These are phyloP conservation scores for Pseudogymnoascus sp. DNA, from an alignment of 2,329 filamentous ascomycete genomes.

Conservation along the genomic window DNA sequence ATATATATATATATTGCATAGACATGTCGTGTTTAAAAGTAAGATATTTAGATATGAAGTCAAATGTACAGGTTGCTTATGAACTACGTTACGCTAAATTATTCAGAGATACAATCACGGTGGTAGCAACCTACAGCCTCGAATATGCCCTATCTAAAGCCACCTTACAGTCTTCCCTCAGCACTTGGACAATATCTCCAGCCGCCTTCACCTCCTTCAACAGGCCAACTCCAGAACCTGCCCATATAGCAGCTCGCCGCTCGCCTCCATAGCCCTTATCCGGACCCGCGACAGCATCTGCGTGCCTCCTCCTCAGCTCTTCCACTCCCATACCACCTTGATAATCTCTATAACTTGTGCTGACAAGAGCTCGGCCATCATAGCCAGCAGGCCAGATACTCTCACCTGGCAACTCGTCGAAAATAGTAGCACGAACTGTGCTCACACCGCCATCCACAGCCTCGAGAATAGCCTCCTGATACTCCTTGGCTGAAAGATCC, in stretches of 20 bases:
- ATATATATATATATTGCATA: no score
- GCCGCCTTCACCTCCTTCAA: constrained; percentile 42
- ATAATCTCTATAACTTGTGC: constrained; percentile 39
- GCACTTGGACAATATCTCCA: constrained; percentile 42
- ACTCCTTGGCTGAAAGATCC: constrained; percentile 35
- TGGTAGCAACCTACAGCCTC: background rate
- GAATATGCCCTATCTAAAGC: background rate
- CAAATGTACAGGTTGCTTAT: background rate
- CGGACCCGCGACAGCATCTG: constrained; percentile 38
- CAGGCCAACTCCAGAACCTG: constrained; percentile 54
- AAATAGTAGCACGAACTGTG: constrained; percentile 42
- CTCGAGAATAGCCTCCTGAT: constrained; percentile 37
- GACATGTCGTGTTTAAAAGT: no score
- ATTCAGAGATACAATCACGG: no score
- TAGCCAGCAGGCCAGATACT: constrained; percentile 52
- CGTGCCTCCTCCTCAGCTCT: constrained; percentile 34
- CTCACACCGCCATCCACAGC: constrained; percentile 41
- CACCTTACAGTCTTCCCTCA: constrained; percentile 8
- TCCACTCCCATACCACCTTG: constrained; percentile 30
- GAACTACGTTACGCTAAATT: background rate
- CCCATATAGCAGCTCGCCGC: constrained; percentile 53
- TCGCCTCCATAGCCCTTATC: constrained; percentile 44
- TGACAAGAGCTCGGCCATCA: constrained; percentile 48
- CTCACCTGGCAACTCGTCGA: constrained; percentile 41
- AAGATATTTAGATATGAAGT: background rate